Base-by-base conservation (phyloP, 2,329 filamentous ascomycete genomes). In the Pestalotiopsis sp. region DNA sequence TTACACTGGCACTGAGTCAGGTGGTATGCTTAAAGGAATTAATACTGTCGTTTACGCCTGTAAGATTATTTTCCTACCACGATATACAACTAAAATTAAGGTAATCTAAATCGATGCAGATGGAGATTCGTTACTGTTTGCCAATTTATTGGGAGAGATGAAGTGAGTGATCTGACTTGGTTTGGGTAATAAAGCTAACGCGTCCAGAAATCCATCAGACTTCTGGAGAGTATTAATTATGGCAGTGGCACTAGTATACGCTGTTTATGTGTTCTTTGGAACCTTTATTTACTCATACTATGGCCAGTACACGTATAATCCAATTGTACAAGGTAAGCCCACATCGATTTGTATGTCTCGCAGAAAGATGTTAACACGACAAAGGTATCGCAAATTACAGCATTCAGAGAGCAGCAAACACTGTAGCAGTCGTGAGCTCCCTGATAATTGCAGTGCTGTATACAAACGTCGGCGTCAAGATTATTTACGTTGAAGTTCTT, bases 121-220 rank as follows among this genome's bases (percentile, higher is more conserved):
- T 70, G 86, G 86, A 23, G 88, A 88, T 3, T 85, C 86, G 2
- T 84, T 87, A 75, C 78, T 90, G 11, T 90, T 89, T 74, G 82
- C 83, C 39, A 86, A 88, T 66, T 85, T 90, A 71, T 82, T 90
- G 78, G 82, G 87, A 56, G 82, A 84, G 76, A 84, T 84, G 82
- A 79, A 79, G 63, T 71, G 70, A 52, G 9, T 39, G 3, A 49
- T 38, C 23, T 45, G 45, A 1, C 17, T 17, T 36, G 63, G 25
- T 13, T 20, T 56, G 12, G 12, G 52, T 25, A 31, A 17, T 6
- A n/a, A 39, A 66, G 13, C 69, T 72, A 27, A 72, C 62, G 23
- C 25, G 13, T 17, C 27, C 59, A 71, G 71, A 27, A 81, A 81
- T 52, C 82, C 82, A 3, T 75, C 77, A 70, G 82, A 84, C 69